Evolutionary conservation across 1,139 yeast genomes (phyloP).

Genomic region (Fermentozyma sake): DNA sequence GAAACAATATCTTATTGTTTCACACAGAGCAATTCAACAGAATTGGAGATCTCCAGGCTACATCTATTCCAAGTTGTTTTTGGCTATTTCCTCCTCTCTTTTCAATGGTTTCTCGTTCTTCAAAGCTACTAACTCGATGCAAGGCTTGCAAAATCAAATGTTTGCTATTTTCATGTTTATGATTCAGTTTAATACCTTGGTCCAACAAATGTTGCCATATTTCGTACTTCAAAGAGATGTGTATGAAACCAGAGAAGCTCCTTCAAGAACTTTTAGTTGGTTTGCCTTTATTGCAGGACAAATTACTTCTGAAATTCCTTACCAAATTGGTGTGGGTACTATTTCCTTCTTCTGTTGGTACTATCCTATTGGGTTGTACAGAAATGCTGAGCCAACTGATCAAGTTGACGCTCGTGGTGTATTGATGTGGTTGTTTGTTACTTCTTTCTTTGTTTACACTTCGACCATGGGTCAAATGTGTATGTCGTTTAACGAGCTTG

Average conservation of each 20-base stretch:
- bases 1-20: conserved; percentile 49
- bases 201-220: conserved; percentile 70
- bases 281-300: conserved; percentile 36
- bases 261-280: conserved; percentile 53
- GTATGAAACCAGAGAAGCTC: conserved; percentile 65
- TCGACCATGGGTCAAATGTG: conserved; percentile 63
- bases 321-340: conserved; percentile 28
- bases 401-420: conserved; percentile 50
- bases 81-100: conserved; percentile 47
- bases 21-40: conserved; percentile 54
- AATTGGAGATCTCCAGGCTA: conserved; percentile 75
- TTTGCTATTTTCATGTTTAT: conserved; percentile 54
- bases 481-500: conserved; percentile 57
- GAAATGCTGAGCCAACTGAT: conserved; percentile 26
- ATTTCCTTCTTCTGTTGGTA: conserved; percentile 35
- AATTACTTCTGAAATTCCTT: conserved; percentile 33
- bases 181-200: conserved; percentile 45
- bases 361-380: conserved; percentile 37
- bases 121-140: conserved; percentile 57
- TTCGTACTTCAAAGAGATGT: conserved; percentile 69
- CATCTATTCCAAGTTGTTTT: conserved; percentile 59
- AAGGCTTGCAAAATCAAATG: conserved; percentile 57
- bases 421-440: conserved; percentile 54
- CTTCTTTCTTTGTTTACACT: conserved; percentile 54
- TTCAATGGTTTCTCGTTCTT: conserved; percentile 75